A percentile compares a stretch with the other conserved stretches of the same genome.
phyloP scores from a whole-genome alignment of 2,329 filamentous ascomycete species.

The Saccharata proteae region DNA sequence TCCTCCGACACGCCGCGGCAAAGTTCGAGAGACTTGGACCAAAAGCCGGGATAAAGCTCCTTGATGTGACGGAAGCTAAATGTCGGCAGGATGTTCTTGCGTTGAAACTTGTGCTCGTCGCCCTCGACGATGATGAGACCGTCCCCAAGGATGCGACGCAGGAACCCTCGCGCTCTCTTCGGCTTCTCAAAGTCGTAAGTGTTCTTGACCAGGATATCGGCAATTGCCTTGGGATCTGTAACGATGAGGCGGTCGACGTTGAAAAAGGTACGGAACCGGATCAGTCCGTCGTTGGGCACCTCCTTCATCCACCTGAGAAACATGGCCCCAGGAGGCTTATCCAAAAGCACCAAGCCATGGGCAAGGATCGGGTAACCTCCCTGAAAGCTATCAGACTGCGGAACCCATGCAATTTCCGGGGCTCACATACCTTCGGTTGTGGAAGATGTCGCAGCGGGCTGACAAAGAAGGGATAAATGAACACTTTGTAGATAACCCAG shows the following conservation, averaged over 20 bases:
- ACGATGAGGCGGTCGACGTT: conserved; percentile 25
- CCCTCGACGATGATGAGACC: conserved; percentile 41
- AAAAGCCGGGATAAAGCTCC: conserved; percentile 73
- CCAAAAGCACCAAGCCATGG: conserved; percentile 23
- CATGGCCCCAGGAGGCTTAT: conserved; percentile 20
- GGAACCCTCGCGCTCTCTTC: conserved; percentile 28
- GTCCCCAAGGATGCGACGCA: conserved; percentile 38
- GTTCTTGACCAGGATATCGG: conserved; percentile 41
- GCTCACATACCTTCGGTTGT: conserved; percentile 12
- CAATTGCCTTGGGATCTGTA: conserved; percentile 29
- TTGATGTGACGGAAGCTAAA: conserved; percentile 83
- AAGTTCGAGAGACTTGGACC: conserved; percentile 61
- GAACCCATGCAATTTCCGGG: too few relatives aligned
- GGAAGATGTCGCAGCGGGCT: conserved; percentile 30
- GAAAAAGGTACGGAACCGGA: conserved; percentile 27
- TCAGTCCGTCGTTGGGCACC: conserved; percentile 28
- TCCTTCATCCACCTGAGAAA: conserved; percentile 25
- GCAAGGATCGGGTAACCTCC: conserved; percentile 20
- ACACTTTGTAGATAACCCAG: conserved; percentile 4
- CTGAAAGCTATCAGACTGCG: conserved; percentile 7
- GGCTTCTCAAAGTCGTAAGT: conserved; percentile 45
- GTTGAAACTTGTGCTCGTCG: conserved; percentile 38
- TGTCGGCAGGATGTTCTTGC: conserved; percentile 68
- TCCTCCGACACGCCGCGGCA: conserved; percentile 48
- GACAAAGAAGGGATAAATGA: conserved; percentile 26